Evolutionary conservation across 495 filamentous ascomycete genomes (phyloP), one percentile per base, ranked within the genome.

Genomic region (Talaromyces thailandensis): DNA sequence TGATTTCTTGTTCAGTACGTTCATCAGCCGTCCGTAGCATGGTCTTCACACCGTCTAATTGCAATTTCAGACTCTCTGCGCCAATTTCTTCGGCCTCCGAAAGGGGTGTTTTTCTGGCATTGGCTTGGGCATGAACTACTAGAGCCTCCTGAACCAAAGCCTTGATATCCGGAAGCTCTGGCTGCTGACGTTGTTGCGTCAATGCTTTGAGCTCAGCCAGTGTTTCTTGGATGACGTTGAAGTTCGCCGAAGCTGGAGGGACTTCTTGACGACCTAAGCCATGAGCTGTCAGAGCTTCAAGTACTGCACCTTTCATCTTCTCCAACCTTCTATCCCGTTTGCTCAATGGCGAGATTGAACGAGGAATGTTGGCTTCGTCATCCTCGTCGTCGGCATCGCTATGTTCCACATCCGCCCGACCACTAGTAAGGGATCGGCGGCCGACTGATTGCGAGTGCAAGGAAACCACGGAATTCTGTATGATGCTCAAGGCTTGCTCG

Each of bases 341-440:
- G 8, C 86, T 86, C 64, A 82, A 72, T 7, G 90, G 86, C 14
- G 80, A 82, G 29, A 88, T 84, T 31, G 82, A 78, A 45, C 76
- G 72, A 35, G 74, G 72, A 7, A 74, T 74, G 0, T 69, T 71
- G 52, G 72, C 64, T 24, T 76, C 66, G 25, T 96, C 91, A 66
- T 96, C 93, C 68, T 96, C 93, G 64, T 98, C 94, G 65, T 98
- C 94, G 2, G 93, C 94, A 74, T 97, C 94, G 63, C 92, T 96
- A 55, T 93, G 82, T 55, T 85, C 84, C 45, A 84, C 73, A 45
- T 87, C 85, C 9, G 79, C 81, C 55, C 87, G 88, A 18, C 83
- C 70, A 65, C 86, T 88, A 64, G 82, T 78, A 65, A 74, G 72
- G 37, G 74, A 71, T 58, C 73, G 70, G 50, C 73, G 66, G 59